These are phyloP conservation scores for Lactifluus piperatus DNA, from an alignment of 768 basidiomycete genomes.

Conservation along the genomic window DNA sequence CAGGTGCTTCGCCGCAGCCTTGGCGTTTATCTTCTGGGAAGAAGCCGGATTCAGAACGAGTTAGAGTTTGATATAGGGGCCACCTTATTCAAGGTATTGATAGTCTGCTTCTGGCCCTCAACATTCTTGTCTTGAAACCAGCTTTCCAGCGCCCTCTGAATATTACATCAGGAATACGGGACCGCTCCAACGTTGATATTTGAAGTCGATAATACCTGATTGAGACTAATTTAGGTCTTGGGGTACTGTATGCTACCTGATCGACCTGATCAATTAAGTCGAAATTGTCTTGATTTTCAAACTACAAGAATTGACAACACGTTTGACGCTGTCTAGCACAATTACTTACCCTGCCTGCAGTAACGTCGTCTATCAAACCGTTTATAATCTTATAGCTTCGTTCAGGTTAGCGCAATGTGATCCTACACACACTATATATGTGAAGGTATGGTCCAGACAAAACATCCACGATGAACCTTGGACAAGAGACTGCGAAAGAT, in stretches of 20 bases:
- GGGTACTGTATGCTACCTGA: constrained; percentile 27
- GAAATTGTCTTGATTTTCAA: constrained; percentile 35
- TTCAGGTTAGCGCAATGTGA: constrained; percentile 67
- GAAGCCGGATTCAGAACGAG: neutral
- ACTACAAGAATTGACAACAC: constrained; percentile 55
- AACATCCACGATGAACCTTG: constrained; percentile 32
- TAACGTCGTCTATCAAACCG: neutral
- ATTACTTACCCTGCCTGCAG: constrained; percentile 53
- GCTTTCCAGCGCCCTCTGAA: too few species aligned
- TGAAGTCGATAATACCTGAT: constrained; percentile 25
- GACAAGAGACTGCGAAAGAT: constrained; percentile 63
- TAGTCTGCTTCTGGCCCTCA: constrained; percentile 35
- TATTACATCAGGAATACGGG: constrained; percentile 52
- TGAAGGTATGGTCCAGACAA: neutral
- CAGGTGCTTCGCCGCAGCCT: constrained; percentile 7
- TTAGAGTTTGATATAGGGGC: constrained; percentile 24
- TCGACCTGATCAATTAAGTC: constrained; percentile 36
- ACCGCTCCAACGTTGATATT: constrained; percentile 47
- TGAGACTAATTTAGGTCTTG: too few species aligned
- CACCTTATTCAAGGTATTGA: constrained; percentile 43
- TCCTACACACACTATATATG: constrained; percentile 34
- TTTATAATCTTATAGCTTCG: constrained; percentile 35
- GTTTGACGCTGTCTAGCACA: constrained; percentile 50
- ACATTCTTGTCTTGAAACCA: constrained; percentile 49
- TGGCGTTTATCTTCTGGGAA: constrained; percentile 7